A percentile compares a stretch with the other conserved stretches of the same genome.
These are phyloP conservation scores for Chloromonas sp. DNA, from an alignment of 163 green algal species.

Conservation along the genomic window DNA sequence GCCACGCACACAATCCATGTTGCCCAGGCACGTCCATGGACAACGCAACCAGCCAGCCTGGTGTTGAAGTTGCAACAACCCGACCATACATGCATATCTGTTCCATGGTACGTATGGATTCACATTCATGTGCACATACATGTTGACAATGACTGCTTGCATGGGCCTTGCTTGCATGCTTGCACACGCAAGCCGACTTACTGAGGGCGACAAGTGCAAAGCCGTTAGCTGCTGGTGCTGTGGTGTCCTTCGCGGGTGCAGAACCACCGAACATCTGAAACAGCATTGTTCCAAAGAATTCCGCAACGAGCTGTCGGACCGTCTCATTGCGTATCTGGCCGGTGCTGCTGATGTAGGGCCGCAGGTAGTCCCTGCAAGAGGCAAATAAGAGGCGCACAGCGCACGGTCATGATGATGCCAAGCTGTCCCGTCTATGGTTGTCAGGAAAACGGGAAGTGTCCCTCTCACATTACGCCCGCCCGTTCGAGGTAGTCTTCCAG, in stretches of 20 bases:
- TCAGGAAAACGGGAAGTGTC: background rate
- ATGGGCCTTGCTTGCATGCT: background rate
- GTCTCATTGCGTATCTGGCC: constrained; percentile 46
- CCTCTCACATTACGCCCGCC: constrained; percentile 41
- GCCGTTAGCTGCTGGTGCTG: constrained; percentile 46
- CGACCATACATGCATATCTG: too few species aligned
- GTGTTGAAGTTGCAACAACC: too few species aligned
- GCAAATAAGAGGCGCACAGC: background rate
- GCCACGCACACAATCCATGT: background rate
- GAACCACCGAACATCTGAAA: constrained; percentile 59
- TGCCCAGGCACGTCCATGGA: too few species aligned
- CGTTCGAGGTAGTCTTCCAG: constrained; percentile 46
- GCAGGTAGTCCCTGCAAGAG: constrained; percentile 32
- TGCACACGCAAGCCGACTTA: constrained; percentile 14
- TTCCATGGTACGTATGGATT: too few species aligned
- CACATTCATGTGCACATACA: background rate
- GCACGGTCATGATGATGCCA: background rate
- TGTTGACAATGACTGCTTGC: background rate
- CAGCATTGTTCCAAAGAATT: constrained; percentile 52
- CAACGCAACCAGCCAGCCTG: too few species aligned
- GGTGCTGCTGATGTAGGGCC: constrained; percentile 31
- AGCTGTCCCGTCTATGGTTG: background rate
- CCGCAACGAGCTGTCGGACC: constrained; percentile 38
- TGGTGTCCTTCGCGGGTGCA: constrained; percentile 49
- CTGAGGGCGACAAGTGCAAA: constrained; percentile 50